These are phyloP conservation scores for Pachyrhizus erosus DNA, from an alignment of 306 rosid species.

Conservation along the genomic window DNA sequence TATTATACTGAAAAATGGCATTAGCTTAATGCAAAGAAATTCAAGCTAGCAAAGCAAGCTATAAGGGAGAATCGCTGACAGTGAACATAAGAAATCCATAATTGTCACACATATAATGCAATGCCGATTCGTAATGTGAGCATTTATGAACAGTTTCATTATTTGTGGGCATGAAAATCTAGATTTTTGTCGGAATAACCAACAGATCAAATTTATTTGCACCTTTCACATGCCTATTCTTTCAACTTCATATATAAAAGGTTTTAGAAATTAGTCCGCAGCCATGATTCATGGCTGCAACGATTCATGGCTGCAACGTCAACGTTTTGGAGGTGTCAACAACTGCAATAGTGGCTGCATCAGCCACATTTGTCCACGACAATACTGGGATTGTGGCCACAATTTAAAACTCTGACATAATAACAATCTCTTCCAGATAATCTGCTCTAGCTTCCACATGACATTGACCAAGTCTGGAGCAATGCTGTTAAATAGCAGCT, in stretches of 20 bases:
- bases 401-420: not conserved
- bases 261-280: not conserved
- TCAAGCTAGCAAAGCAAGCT: conserved; percentile 28
- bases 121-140: not conserved
- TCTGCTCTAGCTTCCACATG: not conserved
- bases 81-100: not conserved
- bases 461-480: not conserved
- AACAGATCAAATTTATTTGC: not conserved
- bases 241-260: conserved; percentile 19
- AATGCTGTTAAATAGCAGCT: too few species aligned
- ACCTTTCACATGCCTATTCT: not conserved
- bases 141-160: not conserved
- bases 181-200: not conserved
- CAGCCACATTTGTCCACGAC: not conserved
- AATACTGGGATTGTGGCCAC: not conserved
- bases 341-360: not conserved
- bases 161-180: not conserved
- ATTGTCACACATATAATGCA: conserved; percentile 4
- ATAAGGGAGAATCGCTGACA: not conserved
- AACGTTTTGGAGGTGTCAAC: not conserved
- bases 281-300: too few species aligned
- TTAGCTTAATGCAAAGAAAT: conserved; percentile 10
- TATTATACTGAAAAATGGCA: not conserved
- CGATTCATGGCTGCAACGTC: not conserved
- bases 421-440: conserved; percentile 1